Percentiles rank a stretch among this genome's conserved stretches.
phyloP scores from a whole-genome alignment of 305 asterid genomes.

The Caryopteris hybrid region DNA sequence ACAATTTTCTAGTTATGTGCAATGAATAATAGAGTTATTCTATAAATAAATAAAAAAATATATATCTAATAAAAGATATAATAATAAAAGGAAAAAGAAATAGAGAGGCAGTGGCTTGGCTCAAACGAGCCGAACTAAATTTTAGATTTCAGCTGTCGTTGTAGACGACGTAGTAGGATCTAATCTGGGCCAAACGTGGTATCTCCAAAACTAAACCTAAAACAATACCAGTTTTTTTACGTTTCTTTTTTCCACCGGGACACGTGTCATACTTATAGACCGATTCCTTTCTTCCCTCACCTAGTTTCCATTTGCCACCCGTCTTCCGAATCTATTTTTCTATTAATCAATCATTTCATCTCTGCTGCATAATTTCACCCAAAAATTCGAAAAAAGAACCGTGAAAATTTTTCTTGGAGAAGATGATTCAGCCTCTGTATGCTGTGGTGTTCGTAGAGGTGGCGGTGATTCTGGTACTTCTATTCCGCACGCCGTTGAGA shows the following conservation, averaged over 20 bases:
- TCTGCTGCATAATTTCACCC: neutral
- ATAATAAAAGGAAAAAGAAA: too few species aligned
- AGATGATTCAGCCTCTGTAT: constrained; percentile 69
- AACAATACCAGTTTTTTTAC: too few species aligned
- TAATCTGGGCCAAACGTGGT: too few species aligned
- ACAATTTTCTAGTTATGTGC: too few species aligned
- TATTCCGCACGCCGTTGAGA: constrained; percentile 69
- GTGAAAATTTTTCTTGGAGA: neutral
- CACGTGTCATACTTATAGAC: constrained; percentile 12
- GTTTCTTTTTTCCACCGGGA: neutral
- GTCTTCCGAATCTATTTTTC: neutral
- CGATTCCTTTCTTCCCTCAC: constrained; percentile 25
- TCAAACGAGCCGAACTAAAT: too few species aligned
- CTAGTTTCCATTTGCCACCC: constrained; percentile 5
- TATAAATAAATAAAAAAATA: too few species aligned
- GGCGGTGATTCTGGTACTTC: constrained; percentile 41
- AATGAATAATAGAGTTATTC: too few species aligned
- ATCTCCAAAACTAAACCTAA: too few species aligned
- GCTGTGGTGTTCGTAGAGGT: constrained; percentile 58
- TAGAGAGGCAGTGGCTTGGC: too few species aligned
- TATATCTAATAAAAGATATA: too few species aligned
- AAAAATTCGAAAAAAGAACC: neutral
- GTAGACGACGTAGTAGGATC: too few species aligned
- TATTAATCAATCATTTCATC: neutral
- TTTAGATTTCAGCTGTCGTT: too few species aligned